Evolutionary conservation across 768 basidiomycete species (phyloP), one percentile per base, ranked within the genome.

Genomic region (Boletellus sp.): DNA sequence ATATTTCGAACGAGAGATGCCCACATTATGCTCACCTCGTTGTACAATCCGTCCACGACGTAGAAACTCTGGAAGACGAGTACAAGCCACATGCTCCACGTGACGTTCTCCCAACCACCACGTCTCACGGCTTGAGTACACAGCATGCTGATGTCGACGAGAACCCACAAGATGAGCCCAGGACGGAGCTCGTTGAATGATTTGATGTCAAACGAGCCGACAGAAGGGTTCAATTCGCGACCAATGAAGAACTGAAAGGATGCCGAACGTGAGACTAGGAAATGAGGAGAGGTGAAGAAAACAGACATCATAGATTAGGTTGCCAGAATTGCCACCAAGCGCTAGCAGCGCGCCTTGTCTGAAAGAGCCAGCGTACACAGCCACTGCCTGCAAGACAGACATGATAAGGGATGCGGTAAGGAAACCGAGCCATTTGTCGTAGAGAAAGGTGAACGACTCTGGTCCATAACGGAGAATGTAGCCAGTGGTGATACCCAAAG

Each of bases 21-120:
- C 13, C 17, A 36, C 15, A 31, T n/a, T 19, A 43, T 5, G 34
- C 55, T n/a, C 33, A 89, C 94, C 78, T 98, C 96, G 65, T 94
- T 93, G 72, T 88, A 96, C 39, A 96, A 72, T 3, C 75, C 82
- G 65, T 98, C 96, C 5, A 78, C 74, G 17, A 95, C 87, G 65
- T 99, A 99, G 72, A 84, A 85, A 3, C 76, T 69, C 63, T 99
- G 93, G 77, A 94, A 95, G 15, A 79, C 73, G 24, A 91, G 70
- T 16, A 94, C 88, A 19, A 98, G 78, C 77, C 85, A 84, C 89
- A 98, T 89, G 22, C 90, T 91, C 70, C 96, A 94, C 1, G 93
- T 93, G 55, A 87, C 73, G 15, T 77, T 71, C 22, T 62, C 56
- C 57, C 85, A 66, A 26, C 78, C 65, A n/a, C 87, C 90, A 26